Percentiles rank a stretch among this genome's conserved stretches.
These are phyloP conservation scores for Colletotrichum tabaci DNA, from an alignment of 2,329 filamentous ascomycete genomes.

Conservation along the genomic window DNA sequence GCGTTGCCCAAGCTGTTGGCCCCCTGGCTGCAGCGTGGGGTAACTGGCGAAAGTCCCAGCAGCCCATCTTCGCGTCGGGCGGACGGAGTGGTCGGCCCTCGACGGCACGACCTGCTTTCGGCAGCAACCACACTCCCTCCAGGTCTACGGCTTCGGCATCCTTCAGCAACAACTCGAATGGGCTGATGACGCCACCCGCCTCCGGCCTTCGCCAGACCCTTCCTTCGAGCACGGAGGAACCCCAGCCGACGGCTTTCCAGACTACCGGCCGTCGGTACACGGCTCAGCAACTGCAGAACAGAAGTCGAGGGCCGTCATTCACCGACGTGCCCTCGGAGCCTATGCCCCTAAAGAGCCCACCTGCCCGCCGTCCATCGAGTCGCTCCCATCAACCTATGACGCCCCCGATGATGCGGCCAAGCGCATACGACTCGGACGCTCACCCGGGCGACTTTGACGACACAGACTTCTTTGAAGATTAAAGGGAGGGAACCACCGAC, in stretches of 20 bases:
- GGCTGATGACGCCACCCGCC: constrained; percentile 90
- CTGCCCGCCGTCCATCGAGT: constrained; percentile 57
- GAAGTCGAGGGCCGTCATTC: constrained; percentile 51
- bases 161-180: constrained; percentile 68
- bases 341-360: constrained; percentile 57
- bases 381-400: constrained; percentile 65
- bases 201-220: constrained; percentile 78
- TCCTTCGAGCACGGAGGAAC: constrained; percentile 55
- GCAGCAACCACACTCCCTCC: constrained; percentile 69
- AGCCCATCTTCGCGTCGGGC: constrained; percentile 61
- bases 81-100: constrained; percentile 23
- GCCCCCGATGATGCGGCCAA: constrained; percentile 73
- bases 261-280: constrained; percentile 73
- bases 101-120: constrained; percentile 51
- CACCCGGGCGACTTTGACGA: constrained; percentile 72
- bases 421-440: constrained; percentile 74
- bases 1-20: constrained; percentile 86
- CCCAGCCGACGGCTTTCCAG: constrained; percentile 73
- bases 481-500: constrained; percentile 50
- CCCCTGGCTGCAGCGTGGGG: constrained; percentile 92
- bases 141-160: constrained; percentile 65
- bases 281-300: constrained; percentile 63
- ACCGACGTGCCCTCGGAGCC: constrained; percentile 58
- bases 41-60: constrained; percentile 86
- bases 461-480: constrained; percentile 71